These are phyloP conservation scores for Mortierella sp. DNA, from an alignment of 371 early-diverging fungal genomes.

Conservation along the genomic window DNA sequence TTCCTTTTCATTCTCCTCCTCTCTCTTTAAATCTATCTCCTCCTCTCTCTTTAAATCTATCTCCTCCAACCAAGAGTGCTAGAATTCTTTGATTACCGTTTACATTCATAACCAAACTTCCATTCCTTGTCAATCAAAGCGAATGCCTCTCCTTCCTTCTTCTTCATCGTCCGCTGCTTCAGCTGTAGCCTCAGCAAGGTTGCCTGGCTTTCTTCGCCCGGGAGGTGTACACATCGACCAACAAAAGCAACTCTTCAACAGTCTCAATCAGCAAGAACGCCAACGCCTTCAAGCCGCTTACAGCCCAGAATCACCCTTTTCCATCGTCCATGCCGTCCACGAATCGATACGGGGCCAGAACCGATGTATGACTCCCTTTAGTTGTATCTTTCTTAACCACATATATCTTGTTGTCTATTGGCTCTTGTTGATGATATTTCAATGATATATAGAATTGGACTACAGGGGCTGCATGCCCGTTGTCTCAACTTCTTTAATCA, in stretches of 20 bases:
- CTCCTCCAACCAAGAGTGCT: not conserved
- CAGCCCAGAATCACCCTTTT: slow-evolving; percentile 24
- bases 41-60: too few species aligned
- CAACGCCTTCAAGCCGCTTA: slow-evolving; percentile 23
- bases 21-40: not conserved
- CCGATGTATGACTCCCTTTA: slow-evolving; percentile 28
- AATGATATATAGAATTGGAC: not conserved
- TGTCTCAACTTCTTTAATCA: too few species aligned
- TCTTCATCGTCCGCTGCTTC: slow-evolving; percentile 3
- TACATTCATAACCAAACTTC: not conserved
- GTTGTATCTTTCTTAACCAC: too few species aligned
- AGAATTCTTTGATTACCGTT: not conserved
- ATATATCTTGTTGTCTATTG: not conserved
- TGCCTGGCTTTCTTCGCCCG: slow-evolving; percentile 40
- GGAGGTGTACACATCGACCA: not conserved
- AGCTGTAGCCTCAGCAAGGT: slow-evolving; percentile 3
- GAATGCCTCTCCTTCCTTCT: slow-evolving; percentile 7
- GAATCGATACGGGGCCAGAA: slow-evolving; percentile 21
- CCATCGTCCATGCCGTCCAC: slow-evolving; percentile 9
- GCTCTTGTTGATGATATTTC: not conserved
- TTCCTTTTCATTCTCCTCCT: too few species aligned
- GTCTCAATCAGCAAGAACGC: slow-evolving; percentile 21
- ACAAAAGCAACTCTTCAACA: slow-evolving; percentile 19
- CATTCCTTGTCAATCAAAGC: too few species aligned
- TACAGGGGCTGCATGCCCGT: too few species aligned